phyloP scores from a whole-genome alignment of 2,329 filamentous ascomycete genomes.

The Cryphonectria radicalis region DNA sequence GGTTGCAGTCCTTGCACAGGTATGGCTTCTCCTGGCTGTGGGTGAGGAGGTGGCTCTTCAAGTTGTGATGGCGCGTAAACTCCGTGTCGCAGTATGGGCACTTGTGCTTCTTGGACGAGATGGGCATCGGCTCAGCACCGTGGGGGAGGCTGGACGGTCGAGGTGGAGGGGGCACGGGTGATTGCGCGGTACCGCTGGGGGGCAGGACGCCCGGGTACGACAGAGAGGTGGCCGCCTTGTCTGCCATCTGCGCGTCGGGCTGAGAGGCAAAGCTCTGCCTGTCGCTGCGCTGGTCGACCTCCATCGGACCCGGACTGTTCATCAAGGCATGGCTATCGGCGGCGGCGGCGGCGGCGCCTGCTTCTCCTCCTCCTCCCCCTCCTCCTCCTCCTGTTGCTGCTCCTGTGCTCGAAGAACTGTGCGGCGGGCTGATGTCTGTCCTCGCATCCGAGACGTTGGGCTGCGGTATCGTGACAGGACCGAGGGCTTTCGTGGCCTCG shows the following conservation, averaged over 20 bases:
- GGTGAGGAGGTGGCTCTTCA: slow-evolving; percentile 95
- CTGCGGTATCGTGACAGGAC: slow-evolving; percentile 38
- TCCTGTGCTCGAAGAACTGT: slow-evolving; percentile 46
- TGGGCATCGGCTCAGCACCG: slow-evolving; percentile 59
- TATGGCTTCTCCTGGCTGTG: slow-evolving; percentile 99
- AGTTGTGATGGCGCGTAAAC: slow-evolving; percentile 95
- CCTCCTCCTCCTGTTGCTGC: slow-evolving; percentile 28
- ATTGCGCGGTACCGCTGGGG: slow-evolving; percentile 46
- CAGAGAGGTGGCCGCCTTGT: slow-evolving; percentile 55
- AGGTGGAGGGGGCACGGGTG: slow-evolving; percentile 47
- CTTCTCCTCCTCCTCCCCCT: slow-evolving; percentile 28
- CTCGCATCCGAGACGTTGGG: slow-evolving; percentile 42
- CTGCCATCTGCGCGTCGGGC: slow-evolving; percentile 54
- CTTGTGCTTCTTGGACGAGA: slow-evolving; percentile 85
- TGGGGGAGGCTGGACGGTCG: slow-evolving; percentile 61
- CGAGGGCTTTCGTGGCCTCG: slow-evolving; percentile 41
- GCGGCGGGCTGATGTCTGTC: slow-evolving; percentile 48
- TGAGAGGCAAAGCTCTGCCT: slow-evolving; percentile 43
- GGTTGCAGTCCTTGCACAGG: slow-evolving; percentile 88
- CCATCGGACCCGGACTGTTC: slow-evolving; percentile 58
- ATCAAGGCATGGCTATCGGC: slow-evolving; percentile 43
- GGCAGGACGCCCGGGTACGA: slow-evolving; percentile 60
- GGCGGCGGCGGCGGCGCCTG: neutral
- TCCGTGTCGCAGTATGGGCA: slow-evolving; percentile 96
- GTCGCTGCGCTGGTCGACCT: slow-evolving; percentile 52